Base-by-base conservation (phyloP, 495 filamentous ascomycete species). In the Tirmania nivea region DNA sequence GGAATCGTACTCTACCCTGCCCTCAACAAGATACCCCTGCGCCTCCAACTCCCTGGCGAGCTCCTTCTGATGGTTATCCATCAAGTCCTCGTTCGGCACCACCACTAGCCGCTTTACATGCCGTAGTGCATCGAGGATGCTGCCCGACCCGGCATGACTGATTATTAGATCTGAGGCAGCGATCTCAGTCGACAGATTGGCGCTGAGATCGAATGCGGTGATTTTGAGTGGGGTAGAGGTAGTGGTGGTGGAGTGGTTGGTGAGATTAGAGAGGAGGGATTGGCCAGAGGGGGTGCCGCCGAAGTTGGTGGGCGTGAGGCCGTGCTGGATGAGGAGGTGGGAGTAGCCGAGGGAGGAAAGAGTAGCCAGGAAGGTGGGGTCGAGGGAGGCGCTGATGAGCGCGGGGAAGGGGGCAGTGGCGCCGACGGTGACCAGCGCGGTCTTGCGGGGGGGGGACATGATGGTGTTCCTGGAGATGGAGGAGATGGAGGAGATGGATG, bases 1-100 rank as follows among this genome's bases (percentile, higher is more conserved):
- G 35, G 19, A 37, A 14, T 60, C 71, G 60, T 72, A 86, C 83
- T 76, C 70, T 31, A 84, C 66, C 49, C 69, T 66, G 12, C 82
- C 81, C 55, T 79, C 72, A 45, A 88, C 63, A 1, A 81, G 76
- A 65, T 84, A 86, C 21, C 79, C 79, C 55, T 83, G 74, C 7
- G 66, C 61, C 47, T 79, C 76, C 51, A 94, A 68, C 60, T 80
- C 79, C 48, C 76, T 69, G 1, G 88, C 87, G 10, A 96, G 72
- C 64, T 97, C 87, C 36, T 76, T 74, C 66, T 97, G 90, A 61
- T 97, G 90, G 59, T 95, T 93, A 59, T 86, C 84, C 60, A 94
- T 78, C 5, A 97, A 74, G 2, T 70, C 69, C 8, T 76, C 68
- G 65, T 97, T 97, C 8, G 87, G 85, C 20, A 97, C 88, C 3